Conservation (phyloP, 805 yeast genomes). For the Hermanozyma aechmeae region DNA sequence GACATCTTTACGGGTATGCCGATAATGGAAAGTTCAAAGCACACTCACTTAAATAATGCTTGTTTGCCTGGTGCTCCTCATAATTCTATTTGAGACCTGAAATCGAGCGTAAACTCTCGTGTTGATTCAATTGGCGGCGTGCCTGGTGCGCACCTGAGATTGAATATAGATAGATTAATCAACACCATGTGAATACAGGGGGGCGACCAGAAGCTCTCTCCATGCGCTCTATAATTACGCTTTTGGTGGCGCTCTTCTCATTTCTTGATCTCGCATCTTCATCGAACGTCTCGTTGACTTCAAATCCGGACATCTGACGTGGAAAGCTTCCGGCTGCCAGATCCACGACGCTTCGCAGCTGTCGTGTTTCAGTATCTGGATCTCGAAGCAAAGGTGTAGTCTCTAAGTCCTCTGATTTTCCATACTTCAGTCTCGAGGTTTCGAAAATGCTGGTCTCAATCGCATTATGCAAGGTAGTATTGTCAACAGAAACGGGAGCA, state of each 20-base stretch:
- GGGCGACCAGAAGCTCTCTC: conserved; percentile 46
- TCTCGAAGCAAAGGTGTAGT: background rate
- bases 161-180: background rate
- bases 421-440: background rate
- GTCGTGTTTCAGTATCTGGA: conserved; percentile 1
- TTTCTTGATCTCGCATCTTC: conserved; percentile 1
- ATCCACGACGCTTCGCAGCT: background rate
- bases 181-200: conserved; percentile 63
- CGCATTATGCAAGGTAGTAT: conserved; percentile 29
- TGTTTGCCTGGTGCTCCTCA: background rate
- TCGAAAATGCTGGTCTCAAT: conserved; percentile 23
- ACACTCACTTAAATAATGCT: background rate
- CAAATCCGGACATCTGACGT: conserved; percentile 13
- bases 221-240: conserved; percentile 51
- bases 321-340: conserved; percentile 1
- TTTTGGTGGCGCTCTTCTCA: conserved; percentile 20
- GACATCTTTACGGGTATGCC: conserved; percentile 24
- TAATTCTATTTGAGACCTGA: too few species aligned
- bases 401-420: background rate
- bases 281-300: conserved; percentile 11
- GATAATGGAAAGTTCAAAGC: conserved; percentile 11
- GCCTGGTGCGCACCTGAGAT: too few species aligned
- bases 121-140: background rate
- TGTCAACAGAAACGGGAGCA: conserved; percentile 31
- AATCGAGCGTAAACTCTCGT: background rate